Percentiles rank a stretch among this genome's conserved stretches.
phyloP scores from a whole-genome alignment of 495 filamentous ascomycete genomes.

The Cladorrhinum samala region DNA sequence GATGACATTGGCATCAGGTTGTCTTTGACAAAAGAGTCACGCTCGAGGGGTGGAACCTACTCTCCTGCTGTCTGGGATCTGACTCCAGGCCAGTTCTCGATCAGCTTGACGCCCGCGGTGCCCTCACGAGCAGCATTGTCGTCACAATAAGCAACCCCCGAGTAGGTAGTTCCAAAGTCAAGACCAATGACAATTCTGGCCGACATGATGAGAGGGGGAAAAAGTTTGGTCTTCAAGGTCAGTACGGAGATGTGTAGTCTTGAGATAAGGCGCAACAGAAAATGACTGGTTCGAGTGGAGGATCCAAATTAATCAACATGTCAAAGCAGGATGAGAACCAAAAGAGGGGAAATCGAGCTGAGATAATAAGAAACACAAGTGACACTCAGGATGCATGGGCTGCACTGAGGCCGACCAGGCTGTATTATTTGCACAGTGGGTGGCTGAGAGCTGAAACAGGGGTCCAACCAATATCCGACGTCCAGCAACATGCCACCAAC shows the following conservation, averaged over 20 bases:
- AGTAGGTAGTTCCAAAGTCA: constrained; percentile 13
- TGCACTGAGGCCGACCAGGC: not conserved
- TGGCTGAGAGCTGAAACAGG: not conserved
- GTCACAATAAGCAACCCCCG: constrained; percentile 13
- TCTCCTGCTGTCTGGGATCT: not conserved
- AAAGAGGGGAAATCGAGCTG: not conserved
- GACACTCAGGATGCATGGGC: not conserved
- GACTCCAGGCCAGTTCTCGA: constrained; percentile 8
- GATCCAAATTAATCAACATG: too few relatives aligned
- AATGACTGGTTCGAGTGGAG: too few relatives aligned
- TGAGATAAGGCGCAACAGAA: too few relatives aligned
- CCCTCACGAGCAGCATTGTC: not conserved
- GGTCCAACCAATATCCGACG: not conserved
- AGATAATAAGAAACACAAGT: not conserved
- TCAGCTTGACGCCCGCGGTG: constrained; percentile 4
- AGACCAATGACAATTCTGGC: constrained; percentile 6
- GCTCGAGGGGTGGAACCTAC: too few relatives aligned
- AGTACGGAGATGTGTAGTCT: too few relatives aligned
- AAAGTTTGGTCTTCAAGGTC: not conserved
- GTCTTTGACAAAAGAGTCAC: too few relatives aligned
- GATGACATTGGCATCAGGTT: not conserved
- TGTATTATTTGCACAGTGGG: not conserved
- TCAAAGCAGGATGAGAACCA: too few relatives aligned
- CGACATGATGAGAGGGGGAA: not conserved
- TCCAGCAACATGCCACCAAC: not conserved